Conservation (phyloP, 805 yeast species). For the Candida railenensis region DNA sequence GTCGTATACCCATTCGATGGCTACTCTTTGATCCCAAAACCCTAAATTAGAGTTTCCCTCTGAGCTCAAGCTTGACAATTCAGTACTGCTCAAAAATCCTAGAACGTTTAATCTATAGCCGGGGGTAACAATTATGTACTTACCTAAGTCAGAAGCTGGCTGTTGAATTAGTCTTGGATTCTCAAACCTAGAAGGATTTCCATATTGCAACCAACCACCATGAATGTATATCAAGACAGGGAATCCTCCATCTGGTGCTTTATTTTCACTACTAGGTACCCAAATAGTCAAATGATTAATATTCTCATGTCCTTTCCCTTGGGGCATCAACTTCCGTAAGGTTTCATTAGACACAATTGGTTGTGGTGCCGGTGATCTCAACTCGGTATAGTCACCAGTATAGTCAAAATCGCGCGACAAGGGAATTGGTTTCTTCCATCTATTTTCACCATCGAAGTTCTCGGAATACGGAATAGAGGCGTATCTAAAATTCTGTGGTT, state of each 20-base stretch:
- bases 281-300: slow-evolving; percentile 36
- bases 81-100: slow-evolving; percentile 29
- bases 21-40: slow-evolving; percentile 47
- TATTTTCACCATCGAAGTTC: slow-evolving; percentile 25
- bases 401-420: slow-evolving; percentile 34
- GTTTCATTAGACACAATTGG: slow-evolving; percentile 28
- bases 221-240: slow-evolving; percentile 41
- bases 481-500: slow-evolving; percentile 11
- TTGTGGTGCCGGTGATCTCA: slow-evolving; percentile 37
- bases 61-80: slow-evolving; percentile 6
- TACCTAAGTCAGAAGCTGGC: slow-evolving; percentile 21
- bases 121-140: slow-evolving; percentile 35
- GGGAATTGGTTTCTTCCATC: slow-evolving; percentile 32
- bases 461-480: slow-evolving; percentile 33
- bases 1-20: slow-evolving; percentile 45
- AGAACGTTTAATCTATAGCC: slow-evolving; percentile 37
- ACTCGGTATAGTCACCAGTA: slow-evolving; percentile 35
- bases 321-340: slow-evolving; percentile 4
- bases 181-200: slow-evolving; percentile 21
- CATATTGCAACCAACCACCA: slow-evolving; percentile 45
- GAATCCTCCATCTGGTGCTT: slow-evolving; percentile 36
- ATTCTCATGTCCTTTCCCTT: slow-evolving; percentile 20
- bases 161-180: slow-evolving; percentile 23
- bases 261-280: slow-evolving; percentile 28
- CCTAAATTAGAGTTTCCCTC: slow-evolving; percentile 35